Percentiles rank a stretch among this genome's conserved stretches.
Evolutionary conservation across 2,329 filamentous ascomycete species (phyloP).

Genomic region (Pseudogymnoascus sp.): DNA sequence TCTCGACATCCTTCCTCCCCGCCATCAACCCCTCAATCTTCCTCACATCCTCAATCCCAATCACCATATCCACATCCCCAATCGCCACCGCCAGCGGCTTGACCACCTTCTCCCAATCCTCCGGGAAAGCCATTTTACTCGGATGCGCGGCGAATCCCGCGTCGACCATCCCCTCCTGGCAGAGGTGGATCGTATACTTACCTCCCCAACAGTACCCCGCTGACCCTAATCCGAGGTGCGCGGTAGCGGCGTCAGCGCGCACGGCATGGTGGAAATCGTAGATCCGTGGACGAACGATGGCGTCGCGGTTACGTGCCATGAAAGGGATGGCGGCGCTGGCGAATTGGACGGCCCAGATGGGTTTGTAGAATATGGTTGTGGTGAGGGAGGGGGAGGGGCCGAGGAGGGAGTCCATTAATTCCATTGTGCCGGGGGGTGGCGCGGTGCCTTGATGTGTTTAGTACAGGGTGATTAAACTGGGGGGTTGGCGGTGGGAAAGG

Average conservation of each 20-base stretch:
- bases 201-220: constrained; percentile 52
- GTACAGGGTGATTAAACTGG: neutral
- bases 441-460: neutral
- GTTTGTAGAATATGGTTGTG: constrained; percentile 4
- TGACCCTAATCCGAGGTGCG: neutral
- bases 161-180: constrained; percentile 24
- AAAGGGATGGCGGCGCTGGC: neutral
- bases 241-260: neutral
- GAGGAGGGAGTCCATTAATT: neutral
- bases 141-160: neutral
- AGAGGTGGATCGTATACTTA: constrained; percentile 39
- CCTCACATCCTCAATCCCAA: constrained; percentile 25
- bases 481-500: no score
- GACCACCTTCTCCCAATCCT: constrained; percentile 19
- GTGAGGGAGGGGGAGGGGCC: neutral
- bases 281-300: neutral
- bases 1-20: constrained; percentile 22
- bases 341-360: neutral
- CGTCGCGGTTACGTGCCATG: neutral
- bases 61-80: constrained; percentile 36
- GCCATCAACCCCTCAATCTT: constrained; percentile 24
- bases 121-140: neutral
- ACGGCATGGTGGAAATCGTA: neutral
- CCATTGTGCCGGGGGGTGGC: neutral
- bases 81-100: constrained; percentile 39